Conservation (phyloP, 768 basidiomycete genomes). For the Rhodotorula diobovata region DNA sequence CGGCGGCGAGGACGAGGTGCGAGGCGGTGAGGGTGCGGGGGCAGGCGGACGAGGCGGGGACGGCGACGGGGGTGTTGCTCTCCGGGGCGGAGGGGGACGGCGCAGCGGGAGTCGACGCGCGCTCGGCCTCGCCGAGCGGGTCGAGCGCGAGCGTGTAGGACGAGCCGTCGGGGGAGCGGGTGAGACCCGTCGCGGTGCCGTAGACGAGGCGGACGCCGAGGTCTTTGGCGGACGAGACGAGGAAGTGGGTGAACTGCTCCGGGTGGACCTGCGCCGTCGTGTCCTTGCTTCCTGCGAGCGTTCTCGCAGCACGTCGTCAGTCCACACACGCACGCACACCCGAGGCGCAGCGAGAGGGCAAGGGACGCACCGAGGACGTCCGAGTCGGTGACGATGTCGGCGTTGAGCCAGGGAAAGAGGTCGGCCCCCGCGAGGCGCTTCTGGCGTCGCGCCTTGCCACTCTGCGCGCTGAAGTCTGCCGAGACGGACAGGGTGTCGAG, state of each 20-base stretch:
- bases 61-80: neutral
- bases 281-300: slow-evolving; percentile 3
- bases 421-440: slow-evolving; percentile 8
- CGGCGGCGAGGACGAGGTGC: slow-evolving; percentile 71
- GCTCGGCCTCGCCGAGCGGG: slow-evolving; percentile 18
- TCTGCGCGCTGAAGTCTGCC: slow-evolving; percentile 3
- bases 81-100: slow-evolving; percentile 52
- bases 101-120: slow-evolving; percentile 40
- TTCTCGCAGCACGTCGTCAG: no score
- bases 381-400: slow-evolving; percentile 16
- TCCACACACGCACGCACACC: no score
- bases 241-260: slow-evolving; percentile 65
- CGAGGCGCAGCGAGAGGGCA: no score
- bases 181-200: slow-evolving; percentile 45
- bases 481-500: slow-evolving; percentile 56
- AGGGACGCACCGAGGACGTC: slow-evolving; percentile 10
- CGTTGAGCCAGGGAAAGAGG: slow-evolving; percentile 30
- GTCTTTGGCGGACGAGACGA: slow-evolving; percentile 62
- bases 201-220: slow-evolving; percentile 55
- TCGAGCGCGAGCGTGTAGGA: neutral
- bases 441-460: neutral
- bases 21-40: neutral
- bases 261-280: slow-evolving; percentile 53
- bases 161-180: slow-evolving; percentile 44
- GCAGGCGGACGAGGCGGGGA: neutral